Percentiles rank a stretch among this genome's conserved stretches.
Conservation (phyloP, 2,329 filamentous ascomycete species). For the Trichoderma arundinaceum region DNA sequence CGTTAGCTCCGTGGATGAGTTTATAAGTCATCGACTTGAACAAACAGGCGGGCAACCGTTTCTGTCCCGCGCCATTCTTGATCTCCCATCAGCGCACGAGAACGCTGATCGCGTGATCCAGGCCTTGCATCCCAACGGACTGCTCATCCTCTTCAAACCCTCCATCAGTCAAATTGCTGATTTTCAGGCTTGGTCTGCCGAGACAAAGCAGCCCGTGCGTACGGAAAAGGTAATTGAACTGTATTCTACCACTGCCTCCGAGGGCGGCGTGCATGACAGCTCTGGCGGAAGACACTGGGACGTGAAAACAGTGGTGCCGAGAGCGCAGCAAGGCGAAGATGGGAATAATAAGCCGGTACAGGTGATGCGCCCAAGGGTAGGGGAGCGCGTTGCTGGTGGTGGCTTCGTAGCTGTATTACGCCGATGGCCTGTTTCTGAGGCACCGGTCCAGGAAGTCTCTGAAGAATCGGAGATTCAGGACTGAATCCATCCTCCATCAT, state of each 20-base stretch:
- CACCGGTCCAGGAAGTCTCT: conserved; percentile 14
- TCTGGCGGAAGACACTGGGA: conserved; percentile 67
- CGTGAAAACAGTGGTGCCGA: conserved; percentile 55
- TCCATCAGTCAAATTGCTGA: conserved; percentile 78
- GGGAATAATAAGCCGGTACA: conserved; percentile 41
- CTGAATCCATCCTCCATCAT: neutral
- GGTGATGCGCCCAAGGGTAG: conserved; percentile 51
- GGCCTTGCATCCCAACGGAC: conserved; percentile 68
- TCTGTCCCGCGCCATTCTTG: conserved; percentile 73
- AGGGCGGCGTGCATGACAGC: conserved; percentile 53
- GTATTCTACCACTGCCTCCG: conserved; percentile 47
- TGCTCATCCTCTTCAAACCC: conserved; percentile 74
- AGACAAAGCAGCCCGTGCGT: conserved; percentile 58
- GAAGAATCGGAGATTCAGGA: conserved; percentile 17
- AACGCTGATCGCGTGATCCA: conserved; percentile 53
- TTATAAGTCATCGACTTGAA: conserved; percentile 60
- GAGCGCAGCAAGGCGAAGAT: conserved; percentile 34
- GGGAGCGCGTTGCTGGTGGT: conserved; percentile 48
- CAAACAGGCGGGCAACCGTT: conserved; percentile 60
- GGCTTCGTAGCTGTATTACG: conserved; percentile 50
- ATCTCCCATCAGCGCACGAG: conserved; percentile 69
- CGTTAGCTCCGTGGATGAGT: conserved; percentile 67
- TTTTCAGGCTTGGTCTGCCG: conserved; percentile 56
- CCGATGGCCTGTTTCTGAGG: conserved; percentile 40
- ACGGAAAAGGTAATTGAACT: conserved; percentile 67